A percentile compares a stretch with the other conserved stretches of the same genome.
Conservation (phyloP, 1,139 yeast genomes). For the Suhomyces anneliseae region DNA sequence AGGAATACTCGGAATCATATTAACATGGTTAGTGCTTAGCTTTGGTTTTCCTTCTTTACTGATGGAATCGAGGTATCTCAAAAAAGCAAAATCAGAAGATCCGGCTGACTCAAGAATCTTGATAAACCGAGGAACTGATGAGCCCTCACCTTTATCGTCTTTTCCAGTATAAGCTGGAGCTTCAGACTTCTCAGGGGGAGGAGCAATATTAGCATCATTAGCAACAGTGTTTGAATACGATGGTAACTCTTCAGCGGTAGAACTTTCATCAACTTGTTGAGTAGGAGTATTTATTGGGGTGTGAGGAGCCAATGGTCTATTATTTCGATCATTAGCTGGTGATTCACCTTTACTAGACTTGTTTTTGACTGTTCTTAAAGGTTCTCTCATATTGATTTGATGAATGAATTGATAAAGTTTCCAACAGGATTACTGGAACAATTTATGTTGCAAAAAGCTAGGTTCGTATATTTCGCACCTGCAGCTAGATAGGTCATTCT, state of each 20-base stretch:
- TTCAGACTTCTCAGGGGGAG: not conserved
- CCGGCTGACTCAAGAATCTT: not conserved
- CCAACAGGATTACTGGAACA: not conserved
- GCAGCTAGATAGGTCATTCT: not conserved
- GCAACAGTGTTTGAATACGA: no score
- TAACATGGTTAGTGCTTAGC: not conserved
- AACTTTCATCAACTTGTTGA: no score
- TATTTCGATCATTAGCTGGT: no score
- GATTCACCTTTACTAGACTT: no score
- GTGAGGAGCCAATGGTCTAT: no score
- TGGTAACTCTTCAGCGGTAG: not conserved
- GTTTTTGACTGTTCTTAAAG: no score
- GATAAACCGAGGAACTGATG: not conserved
- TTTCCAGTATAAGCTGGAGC: not conserved
- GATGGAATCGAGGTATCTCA: not conserved
- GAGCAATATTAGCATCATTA: no score
- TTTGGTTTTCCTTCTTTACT: not conserved
- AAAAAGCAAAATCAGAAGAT: not conserved
- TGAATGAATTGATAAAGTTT: not conserved
- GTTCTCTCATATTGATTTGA: no score
- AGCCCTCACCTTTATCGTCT: not conserved
- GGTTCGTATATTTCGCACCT: not conserved
- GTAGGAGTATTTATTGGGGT: no score
- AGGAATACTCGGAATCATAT: conserved; percentile 10
- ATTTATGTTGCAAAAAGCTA: not conserved